Conservation (phyloP, 176 grass and related monocot species). For the Carex littledalei region DNA sequence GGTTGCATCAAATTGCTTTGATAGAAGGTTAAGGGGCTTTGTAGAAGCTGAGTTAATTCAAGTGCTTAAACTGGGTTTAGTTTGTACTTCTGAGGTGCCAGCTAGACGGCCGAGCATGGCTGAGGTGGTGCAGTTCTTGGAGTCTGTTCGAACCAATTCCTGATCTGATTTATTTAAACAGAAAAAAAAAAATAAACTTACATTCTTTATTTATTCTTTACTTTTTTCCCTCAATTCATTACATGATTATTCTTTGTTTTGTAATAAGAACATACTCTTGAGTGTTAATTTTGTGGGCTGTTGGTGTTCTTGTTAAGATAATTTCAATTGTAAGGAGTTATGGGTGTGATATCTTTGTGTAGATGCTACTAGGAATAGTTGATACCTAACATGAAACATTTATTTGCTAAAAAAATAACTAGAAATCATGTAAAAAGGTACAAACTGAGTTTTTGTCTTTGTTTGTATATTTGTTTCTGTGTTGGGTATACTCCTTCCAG, state of each 20-base stretch:
- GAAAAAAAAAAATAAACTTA: too few relatives aligned
- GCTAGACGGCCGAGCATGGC: constrained; percentile 83
- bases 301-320: too few relatives aligned
- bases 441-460: neutral
- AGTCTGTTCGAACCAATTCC: constrained; percentile 70
- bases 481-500: constrained; percentile 34
- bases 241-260: too few relatives aligned
- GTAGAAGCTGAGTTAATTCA: constrained; percentile 83
- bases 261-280: too few relatives aligned
- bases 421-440: neutral
- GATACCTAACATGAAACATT: neutral
- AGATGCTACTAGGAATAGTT: neutral
- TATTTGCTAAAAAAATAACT: neutral
- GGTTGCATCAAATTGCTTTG: constrained; percentile 67
- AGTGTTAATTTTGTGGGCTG: too few relatives aligned
- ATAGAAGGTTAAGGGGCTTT: constrained; percentile 56
- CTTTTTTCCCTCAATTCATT: neutral
- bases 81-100: constrained; percentile 79
- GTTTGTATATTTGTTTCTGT: constrained; percentile 9
- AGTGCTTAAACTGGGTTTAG: constrained; percentile 85
- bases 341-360: too few relatives aligned
- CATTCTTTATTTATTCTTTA: constrained; percentile 68
- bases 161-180: constrained; percentile 59
- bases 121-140: constrained; percentile 97
- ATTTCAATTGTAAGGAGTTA: too few relatives aligned